Conservation (phyloP, 495 filamentous ascomycete genomes). For the Hypoxylon rickii region DNA sequence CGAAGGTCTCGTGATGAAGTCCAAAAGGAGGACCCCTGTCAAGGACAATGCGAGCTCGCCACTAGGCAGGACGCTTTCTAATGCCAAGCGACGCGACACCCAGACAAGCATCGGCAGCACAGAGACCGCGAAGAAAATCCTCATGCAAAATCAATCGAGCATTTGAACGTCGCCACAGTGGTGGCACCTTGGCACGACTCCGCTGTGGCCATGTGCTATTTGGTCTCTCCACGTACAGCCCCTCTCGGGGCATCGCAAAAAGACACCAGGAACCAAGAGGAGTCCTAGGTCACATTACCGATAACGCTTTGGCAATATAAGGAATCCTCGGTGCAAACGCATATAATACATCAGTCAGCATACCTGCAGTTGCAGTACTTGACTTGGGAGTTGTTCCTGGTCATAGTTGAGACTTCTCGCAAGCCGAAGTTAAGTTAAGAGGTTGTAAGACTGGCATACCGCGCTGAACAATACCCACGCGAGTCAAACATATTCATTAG, state of each 20-base stretch:
- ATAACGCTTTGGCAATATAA: too few species aligned
- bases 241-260: too few species aligned
- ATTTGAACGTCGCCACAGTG: background rate
- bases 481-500: constrained; percentile 6
- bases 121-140: constrained; percentile 61
- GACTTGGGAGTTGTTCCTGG: too few species aligned
- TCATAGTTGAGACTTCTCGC: too few species aligned
- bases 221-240: background rate
- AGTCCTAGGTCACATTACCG: too few species aligned
- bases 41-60: constrained; percentile 35
- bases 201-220: background rate
- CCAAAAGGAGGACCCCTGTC: constrained; percentile 36
- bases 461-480: background rate
- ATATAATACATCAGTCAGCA: background rate
- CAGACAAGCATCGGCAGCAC: constrained; percentile 58
- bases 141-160: constrained; percentile 32
- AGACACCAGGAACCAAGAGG: too few species aligned
- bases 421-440: too few species aligned
- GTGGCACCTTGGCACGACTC: background rate
- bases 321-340: too few species aligned
- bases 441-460: too few species aligned
- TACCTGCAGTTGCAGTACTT: background rate
- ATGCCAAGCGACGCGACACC: constrained; percentile 51
- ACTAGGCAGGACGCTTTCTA: constrained; percentile 39
- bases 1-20: constrained; percentile 54